Evolutionary conservation across 1,284 basidiomycete species (phyloP), one percentile per base, ranked within the genome.

Genomic region (Coriolopsis trogii): DNA sequence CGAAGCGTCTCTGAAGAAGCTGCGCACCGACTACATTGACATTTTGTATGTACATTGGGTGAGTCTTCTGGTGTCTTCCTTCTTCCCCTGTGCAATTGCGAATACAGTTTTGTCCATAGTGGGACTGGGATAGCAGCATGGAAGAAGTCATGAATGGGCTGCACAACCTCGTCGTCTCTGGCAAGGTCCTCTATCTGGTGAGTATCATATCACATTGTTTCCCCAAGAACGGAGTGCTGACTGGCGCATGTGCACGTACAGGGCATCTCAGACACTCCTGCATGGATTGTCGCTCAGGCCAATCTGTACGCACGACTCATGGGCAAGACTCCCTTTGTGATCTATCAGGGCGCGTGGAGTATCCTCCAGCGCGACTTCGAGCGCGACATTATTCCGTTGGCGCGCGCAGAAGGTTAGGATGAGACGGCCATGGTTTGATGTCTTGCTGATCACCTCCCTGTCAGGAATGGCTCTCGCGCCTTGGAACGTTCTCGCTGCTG

Each of bases 311-410:
- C 61, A n/a, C 56, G 69, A 6, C 67, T 72, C 25, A 68, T 74
- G 34, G 76, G 74, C 10, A 71, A 78, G 61, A 74, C 75, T 0
- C 78, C 75, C 1, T 82, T 82, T 57, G 68, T 72, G 3, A 70
- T 82, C 51, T 82, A 82, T 56, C 79, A 82, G 58, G 80, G 80
- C n/a, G 55, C 58, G 18, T 82, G 80, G 79, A 78, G 69, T 50
- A 67, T 79, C 13, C 64, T 77, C 67, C 46, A 52, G 44, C 53
- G 53, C 33, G 53, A 55, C 37, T 50, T 55, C 21, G 53, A 55
- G 40, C 53, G 78, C 5, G 79, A 82, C 6, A 79, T 82, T 42
- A 70, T 82, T 25, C 79, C 77, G 1, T 80, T 82, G 78, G 69
- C 67, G 10, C 68, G 33, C n/a, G 4, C 13, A 12, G 33, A 73